Percentiles rank a stretch among this genome's conserved stretches.
Conservation (phyloP, 208 protist species). For the Balamuthia mandrillaris region DNA sequence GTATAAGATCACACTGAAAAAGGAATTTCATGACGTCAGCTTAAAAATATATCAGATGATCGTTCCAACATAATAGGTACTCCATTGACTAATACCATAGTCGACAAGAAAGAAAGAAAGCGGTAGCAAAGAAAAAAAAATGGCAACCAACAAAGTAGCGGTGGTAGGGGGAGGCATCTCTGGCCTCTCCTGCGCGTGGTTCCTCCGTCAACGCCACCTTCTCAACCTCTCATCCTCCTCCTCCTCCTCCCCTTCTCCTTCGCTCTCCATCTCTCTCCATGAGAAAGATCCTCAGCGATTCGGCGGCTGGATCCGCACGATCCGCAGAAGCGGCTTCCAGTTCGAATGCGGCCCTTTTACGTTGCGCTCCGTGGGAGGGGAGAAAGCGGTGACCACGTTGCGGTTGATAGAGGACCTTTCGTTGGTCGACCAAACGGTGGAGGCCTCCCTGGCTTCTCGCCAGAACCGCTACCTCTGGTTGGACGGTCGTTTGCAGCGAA, state of each 20-base stretch:
- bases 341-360: background rate
- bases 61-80: no score
- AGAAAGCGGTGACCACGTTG: background rate
- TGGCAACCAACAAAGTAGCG: background rate
- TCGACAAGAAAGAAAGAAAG: no score
- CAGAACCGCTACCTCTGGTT: no score
- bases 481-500: no score
- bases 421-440: background rate
- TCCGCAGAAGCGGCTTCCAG: background rate
- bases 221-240: no score
- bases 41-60: no score
- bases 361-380: background rate
- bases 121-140: no score
- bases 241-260: no score
- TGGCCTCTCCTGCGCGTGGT: background rate
- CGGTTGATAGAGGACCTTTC: background rate
- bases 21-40: no score
- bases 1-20: no score
- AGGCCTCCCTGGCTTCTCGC: background rate
- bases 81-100: no score
- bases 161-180: slow-evolving; percentile 9
- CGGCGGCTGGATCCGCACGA: slow-evolving; percentile 2
- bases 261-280: no score
- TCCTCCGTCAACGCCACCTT: background rate
- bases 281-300: background rate